Percentiles rank a stretch among this genome's conserved stretches.
phyloP scores from a whole-genome alignment of 202 grass and related monocot genomes.

The Hordeum pubiflorum region DNA sequence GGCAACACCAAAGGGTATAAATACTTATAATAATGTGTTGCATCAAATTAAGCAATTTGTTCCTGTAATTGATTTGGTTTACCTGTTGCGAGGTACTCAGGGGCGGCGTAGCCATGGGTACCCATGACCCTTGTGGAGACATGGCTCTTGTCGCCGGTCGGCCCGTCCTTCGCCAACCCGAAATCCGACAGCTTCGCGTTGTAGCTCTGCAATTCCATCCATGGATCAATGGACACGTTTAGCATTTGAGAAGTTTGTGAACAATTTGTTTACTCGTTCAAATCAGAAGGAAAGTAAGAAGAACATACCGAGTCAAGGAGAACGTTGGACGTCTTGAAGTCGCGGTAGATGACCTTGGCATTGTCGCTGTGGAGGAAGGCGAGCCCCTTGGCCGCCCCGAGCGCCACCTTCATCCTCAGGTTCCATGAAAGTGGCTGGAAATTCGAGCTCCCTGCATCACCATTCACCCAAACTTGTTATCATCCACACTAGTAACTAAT shows the following conservation, averaged over 20 bases:
- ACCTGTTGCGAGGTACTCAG: constrained; percentile 76
- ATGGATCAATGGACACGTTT: neutral
- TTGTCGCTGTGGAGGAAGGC: constrained; percentile 57
- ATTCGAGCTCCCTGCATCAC: constrained; percentile 31
- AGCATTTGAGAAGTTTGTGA: neutral
- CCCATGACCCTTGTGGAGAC: constrained; percentile 79
- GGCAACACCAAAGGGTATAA: neutral
- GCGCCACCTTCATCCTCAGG: constrained; percentile 47
- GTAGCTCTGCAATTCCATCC: constrained; percentile 37
- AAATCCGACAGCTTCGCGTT: constrained; percentile 88
- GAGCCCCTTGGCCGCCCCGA: constrained; percentile 55
- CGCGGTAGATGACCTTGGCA: constrained; percentile 57
- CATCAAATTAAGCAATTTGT: neutral
- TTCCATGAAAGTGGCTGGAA: constrained; percentile 58
- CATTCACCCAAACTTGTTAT: neutral
- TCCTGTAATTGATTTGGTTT: neutral
- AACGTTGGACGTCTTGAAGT: constrained; percentile 67
- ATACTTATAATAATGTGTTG: neutral
- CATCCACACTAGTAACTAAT: no score
- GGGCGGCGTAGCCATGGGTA: constrained; percentile 74
- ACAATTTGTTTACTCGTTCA: no score
- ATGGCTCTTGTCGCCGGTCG: constrained; percentile 59
- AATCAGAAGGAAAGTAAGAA: neutral
- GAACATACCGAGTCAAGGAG: constrained; percentile 60
- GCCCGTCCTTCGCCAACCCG: constrained; percentile 72